phyloP scores from a whole-genome alignment of 768 basidiomycete genomes.

The Scleroderma citrinum region DNA sequence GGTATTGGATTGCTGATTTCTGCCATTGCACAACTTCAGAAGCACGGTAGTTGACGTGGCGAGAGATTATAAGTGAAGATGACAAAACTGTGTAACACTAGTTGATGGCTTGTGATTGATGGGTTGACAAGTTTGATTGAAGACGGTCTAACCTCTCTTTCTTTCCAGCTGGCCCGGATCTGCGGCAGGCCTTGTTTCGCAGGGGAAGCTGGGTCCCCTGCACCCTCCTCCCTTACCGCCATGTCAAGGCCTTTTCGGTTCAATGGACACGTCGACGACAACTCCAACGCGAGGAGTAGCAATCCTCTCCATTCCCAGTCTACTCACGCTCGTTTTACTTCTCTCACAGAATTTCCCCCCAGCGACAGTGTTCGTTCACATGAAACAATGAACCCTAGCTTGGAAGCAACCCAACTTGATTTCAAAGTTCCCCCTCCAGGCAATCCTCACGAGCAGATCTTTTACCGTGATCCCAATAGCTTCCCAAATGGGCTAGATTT shows the following conservation, averaged over 20 bases:
- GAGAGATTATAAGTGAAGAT: too few species aligned
- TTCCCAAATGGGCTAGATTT: conserved; percentile 49
- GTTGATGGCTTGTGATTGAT: too few species aligned
- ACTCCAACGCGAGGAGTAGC: neutral
- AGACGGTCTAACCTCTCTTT: too few species aligned
- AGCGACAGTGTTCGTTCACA: conserved; percentile 48
- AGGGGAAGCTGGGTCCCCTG: too few species aligned
- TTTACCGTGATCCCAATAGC: conserved; percentile 36
- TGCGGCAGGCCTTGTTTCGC: too few species aligned
- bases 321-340: conserved; percentile 42
- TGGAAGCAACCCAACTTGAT: conserved; percentile 24
- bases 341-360: conserved; percentile 49
- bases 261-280: neutral
- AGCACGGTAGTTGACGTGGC: too few species aligned
- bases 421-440: conserved; percentile 17
- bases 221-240: neutral
- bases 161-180: neutral
- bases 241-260: neutral
- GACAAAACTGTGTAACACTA: too few species aligned
- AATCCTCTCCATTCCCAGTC: neutral
- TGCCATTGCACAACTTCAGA: neutral
- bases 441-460: conserved; percentile 20
- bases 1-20: conserved; percentile 16
- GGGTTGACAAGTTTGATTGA: too few species aligned
- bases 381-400: conserved; percentile 26